phyloP scores from a whole-genome alignment of 306 rosid species.

The Coriaria nepalensis region DNA sequence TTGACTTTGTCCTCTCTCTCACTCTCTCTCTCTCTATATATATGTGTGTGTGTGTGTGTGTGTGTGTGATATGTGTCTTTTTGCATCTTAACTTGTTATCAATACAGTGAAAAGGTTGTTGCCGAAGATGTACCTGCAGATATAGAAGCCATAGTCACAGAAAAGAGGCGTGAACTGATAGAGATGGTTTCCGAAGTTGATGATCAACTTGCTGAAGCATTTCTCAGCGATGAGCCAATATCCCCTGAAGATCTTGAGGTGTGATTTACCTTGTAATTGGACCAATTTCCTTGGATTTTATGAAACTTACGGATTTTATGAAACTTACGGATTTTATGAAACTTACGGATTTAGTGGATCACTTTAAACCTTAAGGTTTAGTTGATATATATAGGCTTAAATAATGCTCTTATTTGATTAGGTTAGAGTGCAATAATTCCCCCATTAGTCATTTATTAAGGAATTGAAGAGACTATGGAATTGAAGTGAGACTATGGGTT shows the following conservation, averaged over 20 bases:
- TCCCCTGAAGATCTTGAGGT: constrained; percentile 82
- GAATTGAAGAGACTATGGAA: no score
- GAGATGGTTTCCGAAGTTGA: constrained; percentile 93
- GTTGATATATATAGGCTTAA: no score
- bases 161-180: constrained; percentile 81
- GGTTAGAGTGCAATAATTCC: no score
- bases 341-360: background rate
- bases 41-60: no score
- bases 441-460: no score
- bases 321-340: background rate
- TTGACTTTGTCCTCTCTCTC: constrained; percentile 1
- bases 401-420: no score
- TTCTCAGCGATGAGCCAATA: constrained; percentile 76
- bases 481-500: no score
- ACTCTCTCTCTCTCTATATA: background rate
- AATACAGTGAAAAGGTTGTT: constrained; percentile 58
- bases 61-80: background rate
- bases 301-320: background rate
- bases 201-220: constrained; percentile 88
- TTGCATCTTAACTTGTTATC: constrained; percentile 11
- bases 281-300: background rate
- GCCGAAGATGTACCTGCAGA: constrained; percentile 64
- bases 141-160: constrained; percentile 68
- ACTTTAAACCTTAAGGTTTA: no score
- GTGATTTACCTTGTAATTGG: constrained; percentile 1